Conservation (phyloP, 2,329 filamentous ascomycete species). For the Mycosphaerella sp. region DNA sequence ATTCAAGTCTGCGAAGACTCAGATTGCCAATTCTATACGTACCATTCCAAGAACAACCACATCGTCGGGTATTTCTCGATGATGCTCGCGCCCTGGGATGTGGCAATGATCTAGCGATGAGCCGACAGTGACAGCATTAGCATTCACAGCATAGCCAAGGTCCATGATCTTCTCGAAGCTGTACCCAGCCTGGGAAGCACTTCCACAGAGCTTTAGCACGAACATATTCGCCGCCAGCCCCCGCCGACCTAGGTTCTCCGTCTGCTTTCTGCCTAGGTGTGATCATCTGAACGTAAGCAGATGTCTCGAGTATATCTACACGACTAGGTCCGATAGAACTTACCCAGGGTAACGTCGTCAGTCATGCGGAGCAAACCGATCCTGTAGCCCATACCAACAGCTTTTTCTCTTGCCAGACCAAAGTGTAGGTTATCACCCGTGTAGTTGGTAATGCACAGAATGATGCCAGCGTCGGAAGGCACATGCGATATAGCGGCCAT, state of each 20-base stretch:
- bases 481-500: slow-evolving; percentile 45
- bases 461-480: slow-evolving; percentile 42
- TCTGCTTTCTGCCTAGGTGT: slow-evolving; percentile 38
- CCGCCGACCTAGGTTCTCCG: slow-evolving; percentile 45
- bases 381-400: slow-evolving; percentile 41
- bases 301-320: neutral
- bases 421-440: slow-evolving; percentile 48
- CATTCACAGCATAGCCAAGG: slow-evolving; percentile 42
- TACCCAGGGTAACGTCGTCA: slow-evolving; percentile 44
- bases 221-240: slow-evolving; percentile 46
- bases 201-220: slow-evolving; percentile 45
- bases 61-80: slow-evolving; percentile 38
- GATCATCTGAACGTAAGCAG: neutral
- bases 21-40: neutral
- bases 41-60: slow-evolving; percentile 40
- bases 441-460: slow-evolving; percentile 47
- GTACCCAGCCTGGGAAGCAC: slow-evolving; percentile 42
- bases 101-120: slow-evolving; percentile 50
- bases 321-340: slow-evolving; percentile 14
- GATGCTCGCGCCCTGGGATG: slow-evolving; percentile 47
- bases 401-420: slow-evolving; percentile 45
- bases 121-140: slow-evolving; percentile 46
- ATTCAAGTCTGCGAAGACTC: no score
- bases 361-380: slow-evolving; percentile 46
- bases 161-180: slow-evolving; percentile 41